These are phyloP conservation scores for Schizothecium vesticola DNA, from an alignment of 495 filamentous ascomycete genomes.

Conservation along the genomic window DNA sequence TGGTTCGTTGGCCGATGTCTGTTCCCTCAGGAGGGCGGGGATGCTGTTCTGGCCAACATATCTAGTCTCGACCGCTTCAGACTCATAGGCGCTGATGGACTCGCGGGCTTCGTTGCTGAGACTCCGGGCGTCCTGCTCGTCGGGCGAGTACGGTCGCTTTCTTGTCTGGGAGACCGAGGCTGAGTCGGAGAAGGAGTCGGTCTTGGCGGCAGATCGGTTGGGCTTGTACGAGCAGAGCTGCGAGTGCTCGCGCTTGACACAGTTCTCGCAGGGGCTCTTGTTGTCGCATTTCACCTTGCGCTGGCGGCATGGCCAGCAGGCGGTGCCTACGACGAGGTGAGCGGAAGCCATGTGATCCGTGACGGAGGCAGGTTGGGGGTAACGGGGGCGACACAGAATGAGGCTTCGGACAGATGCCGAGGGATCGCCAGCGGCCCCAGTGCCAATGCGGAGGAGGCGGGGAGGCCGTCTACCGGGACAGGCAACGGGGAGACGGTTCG, in stretches of 20 bases:
- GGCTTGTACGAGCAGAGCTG: conserved; percentile 69
- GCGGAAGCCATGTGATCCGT: conserved; percentile 4
- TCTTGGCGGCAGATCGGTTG: conserved; percentile 52
- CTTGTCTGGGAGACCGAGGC: conserved; percentile 29
- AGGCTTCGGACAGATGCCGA: conserved; percentile 4
- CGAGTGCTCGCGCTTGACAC: conserved; percentile 66
- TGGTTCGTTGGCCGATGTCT: conserved; percentile 42
- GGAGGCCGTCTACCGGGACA: not conserved
- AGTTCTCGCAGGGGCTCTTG: conserved; percentile 66
- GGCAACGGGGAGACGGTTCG: too few relatives aligned
- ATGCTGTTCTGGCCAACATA: conserved; percentile 64
- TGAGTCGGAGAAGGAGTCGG: conserved; percentile 25
- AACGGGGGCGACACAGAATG: not conserved
- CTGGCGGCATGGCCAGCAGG: conserved; percentile 69
- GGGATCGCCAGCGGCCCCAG: conserved; percentile 6
- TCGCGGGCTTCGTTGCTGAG: conserved; percentile 39
- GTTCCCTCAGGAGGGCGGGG: conserved; percentile 61
- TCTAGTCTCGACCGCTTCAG: conserved; percentile 57
- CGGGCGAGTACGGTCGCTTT: conserved; percentile 45
- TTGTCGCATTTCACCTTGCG: conserved; percentile 73
- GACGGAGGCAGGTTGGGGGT: not conserved
- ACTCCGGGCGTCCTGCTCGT: conserved; percentile 31
- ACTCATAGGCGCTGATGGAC: conserved; percentile 44
- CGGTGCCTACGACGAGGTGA: conserved; percentile 41
- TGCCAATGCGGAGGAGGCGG: not conserved